Evolutionary conservation across 2,329 filamentous ascomycete species (phyloP).

Genomic region (Aspergillus ibericus): DNA sequence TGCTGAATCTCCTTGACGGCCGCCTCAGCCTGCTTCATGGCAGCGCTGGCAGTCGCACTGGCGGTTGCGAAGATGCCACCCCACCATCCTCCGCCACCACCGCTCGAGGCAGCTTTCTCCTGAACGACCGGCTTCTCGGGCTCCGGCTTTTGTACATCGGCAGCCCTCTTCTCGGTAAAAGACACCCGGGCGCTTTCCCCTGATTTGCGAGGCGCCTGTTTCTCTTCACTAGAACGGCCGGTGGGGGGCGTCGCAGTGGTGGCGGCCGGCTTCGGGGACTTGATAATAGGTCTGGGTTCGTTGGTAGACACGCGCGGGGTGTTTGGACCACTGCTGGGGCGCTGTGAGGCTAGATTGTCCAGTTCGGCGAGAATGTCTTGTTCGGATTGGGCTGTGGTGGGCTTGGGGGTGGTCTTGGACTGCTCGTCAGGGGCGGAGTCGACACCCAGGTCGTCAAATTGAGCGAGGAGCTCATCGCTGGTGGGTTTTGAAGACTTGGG

Average conservation of each 20-base stretch:
- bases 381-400: conserved; percentile 42
- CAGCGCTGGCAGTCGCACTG: conserved; percentile 66
- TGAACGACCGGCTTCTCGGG: conserved; percentile 48
- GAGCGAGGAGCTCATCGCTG: conserved; percentile 51
- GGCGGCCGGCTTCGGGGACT: conserved; percentile 55
- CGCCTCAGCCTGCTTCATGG: conserved; percentile 85
- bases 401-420: conserved; percentile 28
- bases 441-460: conserved; percentile 50
- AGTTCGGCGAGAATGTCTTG: conserved; percentile 86
- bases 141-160: conserved; percentile 44
- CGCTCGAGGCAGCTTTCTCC: conserved; percentile 39
- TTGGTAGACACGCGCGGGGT: conserved; percentile 69
- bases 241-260: conserved; percentile 39
- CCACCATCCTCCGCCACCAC: conserved; percentile 83
- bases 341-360: conserved; percentile 72
- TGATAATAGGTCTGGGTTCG: conserved; percentile 51
- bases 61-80: conserved; percentile 82
- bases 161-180: conserved; percentile 70
- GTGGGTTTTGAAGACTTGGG: conserved; percentile 43
- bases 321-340: conserved; percentile 70
- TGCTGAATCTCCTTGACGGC: conserved; percentile 93
- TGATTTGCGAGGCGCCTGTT: conserved; percentile 64
- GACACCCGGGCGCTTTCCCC: conserved; percentile 72
- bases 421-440: conserved; percentile 32
- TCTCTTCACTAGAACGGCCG: conserved; percentile 66